Evolutionary conservation across 1,139 yeast species (phyloP), one percentile per base, ranked within the genome.

Genomic region (Protomyces arabidopsidicola): DNA sequence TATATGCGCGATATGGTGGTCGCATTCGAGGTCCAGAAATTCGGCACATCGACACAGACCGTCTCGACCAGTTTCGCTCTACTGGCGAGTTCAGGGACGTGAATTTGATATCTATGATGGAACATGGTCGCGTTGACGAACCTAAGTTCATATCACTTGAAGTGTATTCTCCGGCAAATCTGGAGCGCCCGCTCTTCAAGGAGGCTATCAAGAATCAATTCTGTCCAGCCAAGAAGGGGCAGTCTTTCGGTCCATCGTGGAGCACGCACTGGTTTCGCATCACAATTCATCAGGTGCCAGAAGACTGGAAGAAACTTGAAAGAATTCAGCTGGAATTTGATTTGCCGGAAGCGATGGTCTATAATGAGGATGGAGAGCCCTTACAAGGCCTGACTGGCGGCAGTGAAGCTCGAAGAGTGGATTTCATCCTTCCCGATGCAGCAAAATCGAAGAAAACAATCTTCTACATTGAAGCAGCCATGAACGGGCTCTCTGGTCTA

Each of bases 201-300:
- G 54, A 45, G 5, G 56, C 53, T 14, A 10, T 51, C 36, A 42
- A 54, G 45, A 10, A 42, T 14, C 35, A 8, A 18, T 53, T 39
- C 20, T 22, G 27, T 6, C 36, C 50, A 8, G 34, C 90, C 34
- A 77, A 79, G 36, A 84, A 85, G 69, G 95, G 95, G 35, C 85
- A 87, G 70, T 77, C 79, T n/a, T 90, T 88, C 74, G 97, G 97
- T 0, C 98, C 98, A 1, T 87, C 95, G 16, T 93, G 98, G 98
- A 22, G 93, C 68, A 87, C 97, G 0, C 95, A 90, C 70, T 93
- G 98, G 98, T 90, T 93, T 75, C 82, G 85, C 70, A 77, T 91
- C 50, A 76, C 80, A 31, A 75, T 88, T 67, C 66, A 68, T 18
- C 77, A 78, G 36, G 78, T 91, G 6, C 96, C 96, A 2, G 87